Evolutionary conservation across 2,329 filamentous ascomycete species (phyloP).

Genomic region (Aspergillus unguis): DNA sequence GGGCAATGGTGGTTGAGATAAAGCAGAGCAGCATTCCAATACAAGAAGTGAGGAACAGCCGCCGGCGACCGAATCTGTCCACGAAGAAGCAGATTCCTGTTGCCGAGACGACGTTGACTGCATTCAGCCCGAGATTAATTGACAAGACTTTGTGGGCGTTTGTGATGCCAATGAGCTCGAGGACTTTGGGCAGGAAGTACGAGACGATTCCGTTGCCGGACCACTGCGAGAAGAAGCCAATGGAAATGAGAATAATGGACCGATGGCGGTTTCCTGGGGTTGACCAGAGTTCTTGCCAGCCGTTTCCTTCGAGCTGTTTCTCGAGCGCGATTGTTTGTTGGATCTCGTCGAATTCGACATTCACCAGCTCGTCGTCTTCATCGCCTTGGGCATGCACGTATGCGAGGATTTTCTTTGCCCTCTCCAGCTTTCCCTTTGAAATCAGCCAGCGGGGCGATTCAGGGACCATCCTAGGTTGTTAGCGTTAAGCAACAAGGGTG

Average conservation of each 20-base stretch:
- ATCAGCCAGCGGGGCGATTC: conserved; percentile 58
- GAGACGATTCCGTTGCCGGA: conserved; percentile 49
- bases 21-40: conserved; percentile 45
- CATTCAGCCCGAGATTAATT: conserved; percentile 42
- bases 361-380: conserved; percentile 30
- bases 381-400: conserved; percentile 43
- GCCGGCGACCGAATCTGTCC: conserved; percentile 43
- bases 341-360: conserved; percentile 36
- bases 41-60: conserved; percentile 43
- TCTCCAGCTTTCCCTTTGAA: conserved; percentile 28
- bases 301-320: conserved; percentile 46
- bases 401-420: conserved; percentile 29
- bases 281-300: conserved; percentile 41
- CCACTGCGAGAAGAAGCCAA: conserved; percentile 59
- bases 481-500: not conserved
- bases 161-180: conserved; percentile 38
- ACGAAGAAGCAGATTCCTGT: conserved; percentile 38
- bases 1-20: conserved; percentile 42
- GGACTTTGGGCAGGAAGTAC: conserved; percentile 37
- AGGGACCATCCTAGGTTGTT: conserved; percentile 46
- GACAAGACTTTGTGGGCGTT: conserved; percentile 36
- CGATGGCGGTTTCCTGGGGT: conserved; percentile 54
- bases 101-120: conserved; percentile 40
- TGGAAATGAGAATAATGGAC: conserved; percentile 51
- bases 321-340: conserved; percentile 44